Evolutionary conservation across 805 yeast species (phyloP).

Genomic region (Spathaspora boniae): DNA sequence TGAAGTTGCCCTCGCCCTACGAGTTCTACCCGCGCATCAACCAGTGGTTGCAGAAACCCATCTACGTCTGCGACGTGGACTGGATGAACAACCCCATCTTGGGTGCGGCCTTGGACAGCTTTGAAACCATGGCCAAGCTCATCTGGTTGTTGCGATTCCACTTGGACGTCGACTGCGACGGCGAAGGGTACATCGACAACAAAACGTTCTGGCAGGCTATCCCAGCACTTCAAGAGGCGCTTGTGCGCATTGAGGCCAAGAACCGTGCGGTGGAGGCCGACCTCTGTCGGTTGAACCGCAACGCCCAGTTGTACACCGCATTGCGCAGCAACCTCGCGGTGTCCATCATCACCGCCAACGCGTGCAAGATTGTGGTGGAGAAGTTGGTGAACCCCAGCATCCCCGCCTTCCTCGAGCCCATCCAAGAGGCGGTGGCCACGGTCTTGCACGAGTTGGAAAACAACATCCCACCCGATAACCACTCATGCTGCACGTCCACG

Average conservation of each 20-base stretch:
- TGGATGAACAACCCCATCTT: slow-evolving; percentile 8
- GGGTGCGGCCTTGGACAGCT: slow-evolving; percentile 2
- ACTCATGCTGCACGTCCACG: slow-evolving; percentile 5
- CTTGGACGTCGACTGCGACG: slow-evolving; percentile 1
- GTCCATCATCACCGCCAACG: slow-evolving; percentile 5
- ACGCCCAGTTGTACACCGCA: background rate
- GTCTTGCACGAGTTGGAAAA: slow-evolving; percentile 5
- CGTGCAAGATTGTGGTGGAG: slow-evolving; percentile 5
- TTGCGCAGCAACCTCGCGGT: slow-evolving; percentile 8
- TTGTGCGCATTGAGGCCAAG: slow-evolving; percentile 1
- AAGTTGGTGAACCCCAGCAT: slow-evolving; percentile 7
- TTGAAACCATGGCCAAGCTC: slow-evolving; percentile 6
- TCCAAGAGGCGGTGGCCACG: slow-evolving; percentile 6
- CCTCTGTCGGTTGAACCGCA: slow-evolving; percentile 3
- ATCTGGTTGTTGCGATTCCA: slow-evolving; percentile 8
- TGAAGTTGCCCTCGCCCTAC: slow-evolving; percentile 8
- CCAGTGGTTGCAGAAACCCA: slow-evolving; percentile 4
- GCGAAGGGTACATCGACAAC: slow-evolving; percentile 1
- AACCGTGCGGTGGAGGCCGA: background rate
- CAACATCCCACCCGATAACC: slow-evolving; percentile 2
- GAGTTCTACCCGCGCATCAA: slow-evolving; percentile 5
- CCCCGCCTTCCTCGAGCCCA: slow-evolving; percentile 6
- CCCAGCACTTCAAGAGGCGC: background rate
- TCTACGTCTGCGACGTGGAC: slow-evolving; percentile 3
- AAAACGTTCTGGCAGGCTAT: slow-evolving; percentile 4